Conservation (phyloP, 148 eudicot genomes). For the Vaccinium vitisidaea region DNA sequence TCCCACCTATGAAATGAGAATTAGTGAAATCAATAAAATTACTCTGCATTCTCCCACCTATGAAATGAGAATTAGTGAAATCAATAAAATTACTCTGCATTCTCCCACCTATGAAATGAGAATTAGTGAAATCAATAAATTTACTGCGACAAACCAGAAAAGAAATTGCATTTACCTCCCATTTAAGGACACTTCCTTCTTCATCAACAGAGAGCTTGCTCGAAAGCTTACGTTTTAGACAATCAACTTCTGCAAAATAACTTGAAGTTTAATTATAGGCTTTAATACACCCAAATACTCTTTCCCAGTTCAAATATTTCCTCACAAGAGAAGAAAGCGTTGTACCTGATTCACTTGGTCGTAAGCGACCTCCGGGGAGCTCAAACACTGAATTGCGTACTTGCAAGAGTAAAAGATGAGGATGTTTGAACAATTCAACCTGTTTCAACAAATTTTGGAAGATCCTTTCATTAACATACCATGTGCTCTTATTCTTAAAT, state of each 20-base stretch:
- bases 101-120: slow-evolving; percentile 52
- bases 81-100: slow-evolving; percentile 30
- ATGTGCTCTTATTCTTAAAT: not conserved
- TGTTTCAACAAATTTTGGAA: slow-evolving; percentile 23
- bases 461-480: not conserved
- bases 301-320: not conserved
- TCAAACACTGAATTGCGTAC: slow-evolving; percentile 45
- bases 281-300: not conserved
- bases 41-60: slow-evolving; percentile 79
- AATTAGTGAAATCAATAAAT: slow-evolving; percentile 5
- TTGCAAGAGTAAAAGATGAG: slow-evolving; percentile 70
- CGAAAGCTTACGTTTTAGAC: slow-evolving; percentile 65
- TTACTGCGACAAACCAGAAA: not conserved
- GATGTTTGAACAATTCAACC: slow-evolving; percentile 75
- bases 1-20: slow-evolving; percentile 43
- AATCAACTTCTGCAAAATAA: slow-evolving; percentile 42
- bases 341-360: slow-evolving; percentile 71
- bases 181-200: slow-evolving; percentile 31
- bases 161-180: slow-evolving; percentile 49
- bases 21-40: slow-evolving; percentile 2
- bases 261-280: not conserved
- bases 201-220: slow-evolving; percentile 55
- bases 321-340: not conserved
- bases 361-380: slow-evolving; percentile 74
- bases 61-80: slow-evolving; percentile 11